phyloP scores from a whole-genome alignment of 2,329 filamentous ascomycete genomes.

The Blastomyces parvus region DNA sequence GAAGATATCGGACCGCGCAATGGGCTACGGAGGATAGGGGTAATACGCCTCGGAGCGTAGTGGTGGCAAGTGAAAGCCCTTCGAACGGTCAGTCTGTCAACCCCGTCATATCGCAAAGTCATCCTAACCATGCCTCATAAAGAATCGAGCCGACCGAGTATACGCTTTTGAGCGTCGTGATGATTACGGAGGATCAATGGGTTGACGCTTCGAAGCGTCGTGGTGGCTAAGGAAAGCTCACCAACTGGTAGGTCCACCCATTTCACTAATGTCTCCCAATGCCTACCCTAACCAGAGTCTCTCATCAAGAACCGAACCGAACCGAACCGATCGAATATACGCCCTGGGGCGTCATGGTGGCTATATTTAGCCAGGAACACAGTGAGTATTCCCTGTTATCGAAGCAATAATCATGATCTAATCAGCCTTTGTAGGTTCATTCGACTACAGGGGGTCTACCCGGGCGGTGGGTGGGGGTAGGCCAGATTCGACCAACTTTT shows the following conservation, averaged over 20 bases:
- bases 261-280: no score
- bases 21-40: no score
- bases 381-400: neutral
- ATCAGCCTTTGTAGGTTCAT: neutral
- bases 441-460: neutral
- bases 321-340: no score
- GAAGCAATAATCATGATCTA: neutral
- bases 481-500: neutral
- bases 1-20: no score
- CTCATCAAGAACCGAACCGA: no score
- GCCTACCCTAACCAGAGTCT: neutral
- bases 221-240: neutral
- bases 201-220: neutral
- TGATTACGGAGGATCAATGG: no score
- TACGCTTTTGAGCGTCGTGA: neutral
- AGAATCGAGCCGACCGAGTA: neutral
- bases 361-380: neutral
- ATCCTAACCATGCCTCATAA: neutral
- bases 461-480: slow-evolving; percentile 8
- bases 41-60: no score
- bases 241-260: neutral
- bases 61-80: neutral
- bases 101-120: neutral
- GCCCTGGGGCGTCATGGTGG: neutral
- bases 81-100: neutral